Evolutionary conservation across 2,329 filamentous ascomycete species (phyloP).

Genomic region (Aspergillus niger): DNA sequence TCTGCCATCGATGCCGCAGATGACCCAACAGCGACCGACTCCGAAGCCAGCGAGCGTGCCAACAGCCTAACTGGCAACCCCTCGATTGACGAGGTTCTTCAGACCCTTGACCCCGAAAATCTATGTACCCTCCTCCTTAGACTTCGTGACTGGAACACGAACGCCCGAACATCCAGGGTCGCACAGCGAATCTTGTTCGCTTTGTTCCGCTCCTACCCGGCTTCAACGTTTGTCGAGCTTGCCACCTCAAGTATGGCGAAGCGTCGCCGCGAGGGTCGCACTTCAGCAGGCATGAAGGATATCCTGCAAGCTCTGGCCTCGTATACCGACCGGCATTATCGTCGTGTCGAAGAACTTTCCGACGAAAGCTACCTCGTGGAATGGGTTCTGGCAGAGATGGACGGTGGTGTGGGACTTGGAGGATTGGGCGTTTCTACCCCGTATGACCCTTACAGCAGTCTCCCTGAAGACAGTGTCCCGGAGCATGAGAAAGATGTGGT

Average conservation of each 20-base stretch:
- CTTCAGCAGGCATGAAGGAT: conserved; percentile 70
- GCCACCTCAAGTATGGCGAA: conserved; percentile 45
- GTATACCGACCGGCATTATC: conserved; percentile 93
- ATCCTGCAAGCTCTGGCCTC: conserved; percentile 82
- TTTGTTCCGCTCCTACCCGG: conserved; percentile 78
- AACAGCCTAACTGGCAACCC: conserved; percentile 48
- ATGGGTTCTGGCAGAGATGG: conserved; percentile 93
- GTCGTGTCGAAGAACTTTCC: conserved; percentile 81
- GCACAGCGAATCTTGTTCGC: conserved; percentile 83
- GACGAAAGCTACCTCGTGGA: conserved; percentile 95
- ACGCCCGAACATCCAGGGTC: conserved; percentile 79
- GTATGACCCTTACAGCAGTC: conserved; percentile 17
- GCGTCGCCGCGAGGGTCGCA: conserved; percentile 33
- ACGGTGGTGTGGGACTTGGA: conserved; percentile 59
- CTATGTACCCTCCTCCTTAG: conserved; percentile 79
- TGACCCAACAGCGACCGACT: conserved; percentile 47
- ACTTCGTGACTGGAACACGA: conserved; percentile 96
- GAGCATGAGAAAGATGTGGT: conserved; percentile 43
- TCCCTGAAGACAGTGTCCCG: conserved; percentile 20
- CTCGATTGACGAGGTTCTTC: conserved; percentile 78
- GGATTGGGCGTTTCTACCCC: conserved; percentile 28
- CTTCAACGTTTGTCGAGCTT: conserved; percentile 71
- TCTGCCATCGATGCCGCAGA: conserved; percentile 75
- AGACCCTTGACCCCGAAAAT: conserved; percentile 78
- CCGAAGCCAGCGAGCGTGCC: conserved; percentile 28